These are phyloP conservation scores for Polyporus tsugae DNA, from an alignment of 1,284 basidiomycete species.

Conservation along the genomic window DNA sequence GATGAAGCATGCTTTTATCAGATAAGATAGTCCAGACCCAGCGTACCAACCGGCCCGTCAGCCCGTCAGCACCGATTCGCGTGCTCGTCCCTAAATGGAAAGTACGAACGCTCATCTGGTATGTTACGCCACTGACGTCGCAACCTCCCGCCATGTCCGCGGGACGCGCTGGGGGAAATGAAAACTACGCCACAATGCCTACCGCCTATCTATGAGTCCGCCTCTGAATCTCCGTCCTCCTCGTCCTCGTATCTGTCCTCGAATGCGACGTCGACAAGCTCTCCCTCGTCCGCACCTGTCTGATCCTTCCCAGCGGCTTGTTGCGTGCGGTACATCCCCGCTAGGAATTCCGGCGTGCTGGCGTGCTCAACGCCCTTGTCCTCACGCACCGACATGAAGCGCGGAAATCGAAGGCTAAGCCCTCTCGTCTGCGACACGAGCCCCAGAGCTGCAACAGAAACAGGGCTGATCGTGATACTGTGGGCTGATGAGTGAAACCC, in stretches of 20 bases:
- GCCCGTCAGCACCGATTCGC: slow-evolving; percentile 1
- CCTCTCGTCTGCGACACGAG: slow-evolving; percentile 76
- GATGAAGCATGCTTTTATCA: slow-evolving; percentile 4
- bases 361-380: slow-evolving; percentile 86
- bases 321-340: slow-evolving; percentile 74
- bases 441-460: slow-evolving; percentile 84
- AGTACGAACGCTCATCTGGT: slow-evolving; percentile 22
- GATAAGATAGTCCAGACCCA: slow-evolving; percentile 11
- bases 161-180: slow-evolving; percentile 6
- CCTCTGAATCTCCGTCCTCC: slow-evolving; percentile 13
- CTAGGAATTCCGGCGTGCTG: slow-evolving; percentile 79
- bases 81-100: slow-evolving; percentile 11
- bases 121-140: slow-evolving; percentile 7
- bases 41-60: not conserved
- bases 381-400: slow-evolving; percentile 82
- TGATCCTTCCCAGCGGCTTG: slow-evolving; percentile 51
- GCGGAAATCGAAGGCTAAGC: slow-evolving; percentile 87
- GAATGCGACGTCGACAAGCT: slow-evolving; percentile 61
- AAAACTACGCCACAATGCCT: slow-evolving; percentile 17
- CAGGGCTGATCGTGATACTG: slow-evolving; percentile 89
- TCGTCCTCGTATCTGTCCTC: slow-evolving; percentile 45
- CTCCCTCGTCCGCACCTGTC: slow-evolving; percentile 58
- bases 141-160: slow-evolving; percentile 4
- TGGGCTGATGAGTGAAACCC: slow-evolving; percentile 8
- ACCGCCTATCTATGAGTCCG: slow-evolving; percentile 10